Evolutionary conservation across 352 stramenopile species (phyloP).

Genomic region (Pythium apleroticum): DNA sequence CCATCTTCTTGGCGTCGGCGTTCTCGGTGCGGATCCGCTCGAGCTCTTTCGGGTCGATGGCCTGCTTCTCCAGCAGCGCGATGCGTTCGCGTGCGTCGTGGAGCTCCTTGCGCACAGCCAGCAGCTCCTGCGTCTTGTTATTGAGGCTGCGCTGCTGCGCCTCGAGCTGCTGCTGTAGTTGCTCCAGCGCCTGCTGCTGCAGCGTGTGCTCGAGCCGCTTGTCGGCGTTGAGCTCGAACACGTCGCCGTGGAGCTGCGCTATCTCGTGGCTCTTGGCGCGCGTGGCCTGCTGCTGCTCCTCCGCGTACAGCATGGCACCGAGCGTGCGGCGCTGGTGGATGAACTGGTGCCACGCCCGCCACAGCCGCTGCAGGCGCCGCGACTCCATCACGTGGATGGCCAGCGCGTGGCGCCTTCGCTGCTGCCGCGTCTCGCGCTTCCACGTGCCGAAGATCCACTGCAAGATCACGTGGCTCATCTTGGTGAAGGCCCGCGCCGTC

Average conservation of each 20-base stretch:
- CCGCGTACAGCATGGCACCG: conserved; percentile 73
- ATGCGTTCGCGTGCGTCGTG: conserved; percentile 35
- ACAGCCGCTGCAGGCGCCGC: conserved; percentile 38
- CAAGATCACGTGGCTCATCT: conserved; percentile 51
- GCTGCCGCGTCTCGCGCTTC: conserved; percentile 39
- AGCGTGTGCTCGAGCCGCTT: conserved; percentile 39
- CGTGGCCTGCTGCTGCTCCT: conserved; percentile 52
- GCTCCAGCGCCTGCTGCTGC: conserved; percentile 39
- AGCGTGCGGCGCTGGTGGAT: conserved; percentile 60
- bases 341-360: conserved; percentile 52
- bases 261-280: conserved; percentile 46
- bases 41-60: conserved; percentile 53
- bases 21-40: conserved; percentile 55
- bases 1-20: conserved; percentile 70
- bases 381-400: conserved; percentile 29
- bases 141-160: conserved; percentile 31
- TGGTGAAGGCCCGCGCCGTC: conserved; percentile 54
- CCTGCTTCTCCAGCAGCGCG: conserved; percentile 41
- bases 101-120: conserved; percentile 49
- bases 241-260: conserved; percentile 56
- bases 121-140: conserved; percentile 57
- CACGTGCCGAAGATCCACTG: conserved; percentile 69
- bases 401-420: conserved; percentile 27
- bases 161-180: conserved; percentile 37
- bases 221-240: conserved; percentile 42